Evolutionary conservation across 257 asterid genomes (phyloP).

Genomic region (Solanum etuberosum): DNA sequence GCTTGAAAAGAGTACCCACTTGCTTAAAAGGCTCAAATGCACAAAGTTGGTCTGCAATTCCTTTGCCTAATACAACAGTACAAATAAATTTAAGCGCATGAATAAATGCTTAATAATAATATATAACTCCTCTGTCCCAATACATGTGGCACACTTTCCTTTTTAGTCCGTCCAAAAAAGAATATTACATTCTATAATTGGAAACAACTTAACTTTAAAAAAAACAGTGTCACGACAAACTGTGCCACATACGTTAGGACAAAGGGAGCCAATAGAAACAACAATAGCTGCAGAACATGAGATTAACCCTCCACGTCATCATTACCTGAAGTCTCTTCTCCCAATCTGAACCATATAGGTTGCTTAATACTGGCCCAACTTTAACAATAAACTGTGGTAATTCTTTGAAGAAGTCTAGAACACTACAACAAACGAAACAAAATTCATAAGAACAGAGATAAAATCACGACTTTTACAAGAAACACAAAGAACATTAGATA

Average conservation of each 20-base stretch:
- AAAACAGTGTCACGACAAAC: not conserved
- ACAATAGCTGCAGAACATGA: not conserved
- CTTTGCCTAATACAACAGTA: constrained; percentile 45
- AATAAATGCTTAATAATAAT: not conserved
- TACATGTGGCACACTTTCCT: not conserved
- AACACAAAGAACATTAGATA: not conserved
- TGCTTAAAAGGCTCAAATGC: constrained; percentile 75
- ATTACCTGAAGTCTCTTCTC: constrained; percentile 85
- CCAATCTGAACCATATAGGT: constrained; percentile 70
- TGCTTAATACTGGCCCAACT: constrained; percentile 62
- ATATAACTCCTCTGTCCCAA: not conserved
- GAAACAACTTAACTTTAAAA: not conserved
- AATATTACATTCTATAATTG: not conserved
- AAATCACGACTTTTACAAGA: not conserved
- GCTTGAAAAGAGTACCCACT: constrained; percentile 37
- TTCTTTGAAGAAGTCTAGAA: constrained; percentile 75
- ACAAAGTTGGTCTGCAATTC: constrained; percentile 75
- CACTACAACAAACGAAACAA: constrained; percentile 28
- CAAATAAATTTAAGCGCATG: not conserved
- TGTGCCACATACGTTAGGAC: not conserved
- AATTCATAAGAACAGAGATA: not conserved
- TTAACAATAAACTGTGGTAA: constrained; percentile 68
- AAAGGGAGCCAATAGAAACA: not conserved
- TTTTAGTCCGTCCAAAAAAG: not conserved
- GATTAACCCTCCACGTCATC: constrained; percentile 8